Evolutionary conservation across 2,329 filamentous ascomycete genomes (phyloP).

Genomic region (Cladophialophora immunda): DNA sequence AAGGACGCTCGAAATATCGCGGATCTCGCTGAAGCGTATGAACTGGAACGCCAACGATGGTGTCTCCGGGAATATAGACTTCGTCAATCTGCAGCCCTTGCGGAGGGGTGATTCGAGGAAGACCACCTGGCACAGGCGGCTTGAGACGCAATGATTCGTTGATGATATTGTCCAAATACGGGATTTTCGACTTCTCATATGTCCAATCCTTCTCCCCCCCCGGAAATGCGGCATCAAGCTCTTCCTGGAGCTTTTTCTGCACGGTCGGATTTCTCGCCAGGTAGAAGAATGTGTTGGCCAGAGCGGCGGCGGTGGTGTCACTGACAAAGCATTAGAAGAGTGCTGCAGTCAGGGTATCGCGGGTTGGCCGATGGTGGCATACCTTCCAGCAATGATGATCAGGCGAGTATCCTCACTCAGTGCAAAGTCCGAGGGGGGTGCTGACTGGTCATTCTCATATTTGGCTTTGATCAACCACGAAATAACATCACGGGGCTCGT

Average conservation of each 20-base stretch:
- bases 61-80: conserved; percentile 2
- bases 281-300: not conserved
- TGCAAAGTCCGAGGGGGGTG: not conserved
- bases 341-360: not conserved
- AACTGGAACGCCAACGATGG: not conserved
- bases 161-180: conserved; percentile 8
- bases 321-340: not conserved
- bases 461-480: conserved; percentile 6
- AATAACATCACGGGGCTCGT: conserved; percentile 2
- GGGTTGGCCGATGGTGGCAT: not conserved
- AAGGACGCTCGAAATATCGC: not conserved
- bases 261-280: not conserved
- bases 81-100: conserved; percentile 1
- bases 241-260: not conserved
- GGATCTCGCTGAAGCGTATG: not conserved
- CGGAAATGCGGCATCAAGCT: not conserved
- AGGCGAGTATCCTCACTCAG: conserved; percentile 6
- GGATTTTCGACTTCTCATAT: not conserved
- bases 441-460: not conserved
- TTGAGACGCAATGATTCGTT: conserved; percentile 4
- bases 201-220: not conserved
- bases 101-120: conserved; percentile 8
- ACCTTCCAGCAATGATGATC: conserved; percentile 5
- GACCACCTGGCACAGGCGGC: conserved; percentile 6
- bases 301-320: not conserved